Base-by-base conservation (phyloP, 2,329 filamentous ascomycete species). In the Sarocladium brachiariae region DNA sequence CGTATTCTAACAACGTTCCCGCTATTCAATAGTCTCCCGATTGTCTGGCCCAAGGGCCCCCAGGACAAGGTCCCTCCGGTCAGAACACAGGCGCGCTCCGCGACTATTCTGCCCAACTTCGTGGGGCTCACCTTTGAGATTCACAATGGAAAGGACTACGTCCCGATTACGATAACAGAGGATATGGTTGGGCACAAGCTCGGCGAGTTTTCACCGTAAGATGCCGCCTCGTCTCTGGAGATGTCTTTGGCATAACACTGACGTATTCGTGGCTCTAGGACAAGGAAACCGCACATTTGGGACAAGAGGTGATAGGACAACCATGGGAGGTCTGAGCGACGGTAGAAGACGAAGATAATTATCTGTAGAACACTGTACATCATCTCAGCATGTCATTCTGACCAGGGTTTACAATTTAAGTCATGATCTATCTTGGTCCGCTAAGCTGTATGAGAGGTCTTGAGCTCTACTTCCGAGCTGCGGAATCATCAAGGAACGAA, bases 141-240 rank as follows among this genome's bases (percentile, higher is more conserved):
- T 53, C 86, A 96, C 73, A 95, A 96, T 66, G 91, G 91, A 62
- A 95, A 93, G 73, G 79, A 78, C 27, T 96, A 96, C 69, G 72
- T 85, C 59, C 87, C 93, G 58, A 77, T 96, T 50, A 78, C 76
- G 57, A 87, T 96, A 56, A 95, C 90, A 14, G 91, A 96, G 66
- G 88, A 96, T 63, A 96, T 96, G 91, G 91, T 96, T 47, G 91
- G 91, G 50, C 87, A 93, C 70, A 96, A 96, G 72, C 76, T 96
- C 58, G 91, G 91, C 60, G 91, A 96, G 71, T 96, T 96, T 67
- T 84, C 89, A 55, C 75, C 81, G 90, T 96, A 80, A 63, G 89
- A 81, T 47, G 38, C 24, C 30, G 41, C n/a, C 50, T 33, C 19
- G 7, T 21, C 8, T 18, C 7, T 13, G 16, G 4, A 14, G 7